These are phyloP conservation scores for Beauveria medogensis DNA, from an alignment of 2,329 filamentous ascomycete species.

Conservation along the genomic window DNA sequence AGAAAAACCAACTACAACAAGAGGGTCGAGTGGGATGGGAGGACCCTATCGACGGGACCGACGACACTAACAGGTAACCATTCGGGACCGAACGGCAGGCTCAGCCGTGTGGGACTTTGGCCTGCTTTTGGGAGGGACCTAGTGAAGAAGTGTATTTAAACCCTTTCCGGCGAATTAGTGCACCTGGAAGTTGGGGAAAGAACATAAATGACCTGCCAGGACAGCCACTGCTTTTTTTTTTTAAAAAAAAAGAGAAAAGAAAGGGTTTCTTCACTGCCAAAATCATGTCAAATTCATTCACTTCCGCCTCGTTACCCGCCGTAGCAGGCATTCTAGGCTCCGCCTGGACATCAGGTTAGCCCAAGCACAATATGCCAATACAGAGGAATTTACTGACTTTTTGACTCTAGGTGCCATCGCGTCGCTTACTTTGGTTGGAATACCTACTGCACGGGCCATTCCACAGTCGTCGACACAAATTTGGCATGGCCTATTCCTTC, in stretches of 20 bases:
- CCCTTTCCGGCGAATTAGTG: too few relatives aligned
- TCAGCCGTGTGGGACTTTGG: too few relatives aligned
- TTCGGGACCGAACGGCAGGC: too few relatives aligned
- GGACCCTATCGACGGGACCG: too few relatives aligned
- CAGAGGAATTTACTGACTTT: neutral
- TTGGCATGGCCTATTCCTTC: slow-evolving; percentile 30
- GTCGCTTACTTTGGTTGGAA: neutral
- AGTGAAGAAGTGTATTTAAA: too few relatives aligned
- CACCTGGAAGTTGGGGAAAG: neutral
- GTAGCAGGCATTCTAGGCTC: neutral
- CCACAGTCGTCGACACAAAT: slow-evolving; percentile 8
- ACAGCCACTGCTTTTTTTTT: neutral
- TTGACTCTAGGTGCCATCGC: neutral
- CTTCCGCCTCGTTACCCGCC: neutral
- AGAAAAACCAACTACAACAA: too few relatives aligned
- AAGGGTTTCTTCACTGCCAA: neutral
- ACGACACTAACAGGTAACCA: too few relatives aligned
- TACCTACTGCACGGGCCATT: neutral
- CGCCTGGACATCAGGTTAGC: neutral
- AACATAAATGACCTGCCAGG: neutral
- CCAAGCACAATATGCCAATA: neutral
- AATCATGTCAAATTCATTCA: neutral
- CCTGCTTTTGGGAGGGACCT: too few relatives aligned
- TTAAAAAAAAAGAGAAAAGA: neutral
- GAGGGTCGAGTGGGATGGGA: too few relatives aligned